Base-by-base conservation (phyloP, 345 rosid species). In the Dimocarpus longan region DNA sequence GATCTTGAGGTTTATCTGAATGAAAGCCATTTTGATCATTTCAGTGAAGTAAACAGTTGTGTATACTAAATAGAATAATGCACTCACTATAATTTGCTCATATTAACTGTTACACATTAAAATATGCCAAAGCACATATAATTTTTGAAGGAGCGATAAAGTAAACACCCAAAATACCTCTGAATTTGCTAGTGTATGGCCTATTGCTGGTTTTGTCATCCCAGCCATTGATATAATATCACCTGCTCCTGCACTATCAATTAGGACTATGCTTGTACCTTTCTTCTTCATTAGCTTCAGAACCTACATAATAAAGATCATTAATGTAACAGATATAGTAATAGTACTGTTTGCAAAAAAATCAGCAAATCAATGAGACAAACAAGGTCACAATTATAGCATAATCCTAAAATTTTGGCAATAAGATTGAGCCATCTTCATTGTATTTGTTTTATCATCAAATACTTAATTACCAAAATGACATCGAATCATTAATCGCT, bases 191-290 rank as follows among this genome's bases (percentile, higher is more conserved):
- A 96, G 89, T 21, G 99, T 93, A 84, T 96, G 95, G 81, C 99
- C 99, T 71, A 96, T 96, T 60, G 97, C 86, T 82, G 99, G 98
- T 74, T 68, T 76, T 73, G 91, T 57, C 90, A 96, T 74, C 86
- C 99, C 98, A 72, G 99, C 97, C 88, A 96, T 84, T 26, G 97
- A 96, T 80, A 96, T 86, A 4, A 96, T 94, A 83, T 96, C 99
- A 76, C 99, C 99, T 57, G 99, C 98, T 80, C 98, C 99, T 0
- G 97, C 98, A 63, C 86, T 81, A 64, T 94, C 99, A 83, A 91
- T 93, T 22, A 87, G 86, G 85, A 83, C 90, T 81, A 91, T 88
- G 84, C 87, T 81, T 73, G 98, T 96, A 12, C 99, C 99, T 89
- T 89, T 94, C 94, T 96, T 96, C 84, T 94, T 96, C 99, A 96